phyloP scores from a whole-genome alignment of 345 rosid genomes.

The Bruguiera parviflora region DNA sequence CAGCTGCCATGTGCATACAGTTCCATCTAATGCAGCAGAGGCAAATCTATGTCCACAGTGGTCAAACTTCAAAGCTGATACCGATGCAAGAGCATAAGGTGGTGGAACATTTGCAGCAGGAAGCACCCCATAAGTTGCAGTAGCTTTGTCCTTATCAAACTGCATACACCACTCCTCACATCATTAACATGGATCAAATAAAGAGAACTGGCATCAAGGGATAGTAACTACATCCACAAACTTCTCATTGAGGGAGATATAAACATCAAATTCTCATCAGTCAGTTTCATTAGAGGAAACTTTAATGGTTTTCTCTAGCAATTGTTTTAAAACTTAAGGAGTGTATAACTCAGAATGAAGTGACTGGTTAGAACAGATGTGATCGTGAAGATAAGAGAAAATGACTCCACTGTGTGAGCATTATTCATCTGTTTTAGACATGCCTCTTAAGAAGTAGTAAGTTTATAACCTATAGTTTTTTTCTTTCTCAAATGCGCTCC shows the following conservation, averaged over 20 bases:
- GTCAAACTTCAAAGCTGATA: slow-evolving; percentile 78
- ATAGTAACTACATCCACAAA: slow-evolving; percentile 11
- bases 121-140: slow-evolving; percentile 88
- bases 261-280: neutral
- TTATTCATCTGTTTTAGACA: neutral
- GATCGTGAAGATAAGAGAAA: neutral
- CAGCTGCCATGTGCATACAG: slow-evolving; percentile 87
- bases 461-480: neutral
- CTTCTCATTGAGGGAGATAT: slow-evolving; percentile 6
- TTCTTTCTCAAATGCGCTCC: too few species aligned
- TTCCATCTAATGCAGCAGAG: slow-evolving; percentile 85
- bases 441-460: neutral
- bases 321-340: neutral
- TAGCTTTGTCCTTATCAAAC: slow-evolving; percentile 77
- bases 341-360: neutral
- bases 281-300: neutral
- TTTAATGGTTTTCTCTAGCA: neutral
- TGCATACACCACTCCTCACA: slow-evolving; percentile 38
- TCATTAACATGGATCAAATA: slow-evolving; percentile 20
- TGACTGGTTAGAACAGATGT: neutral
- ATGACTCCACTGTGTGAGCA: neutral
- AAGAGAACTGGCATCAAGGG: neutral
- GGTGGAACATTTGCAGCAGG: slow-evolving; percentile 87
- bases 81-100: slow-evolving; percentile 84
- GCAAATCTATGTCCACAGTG: slow-evolving; percentile 88